These are phyloP conservation scores for Paecilomyces niveus DNA, from an alignment of 2,329 filamentous ascomycete genomes.

Conservation along the genomic window DNA sequence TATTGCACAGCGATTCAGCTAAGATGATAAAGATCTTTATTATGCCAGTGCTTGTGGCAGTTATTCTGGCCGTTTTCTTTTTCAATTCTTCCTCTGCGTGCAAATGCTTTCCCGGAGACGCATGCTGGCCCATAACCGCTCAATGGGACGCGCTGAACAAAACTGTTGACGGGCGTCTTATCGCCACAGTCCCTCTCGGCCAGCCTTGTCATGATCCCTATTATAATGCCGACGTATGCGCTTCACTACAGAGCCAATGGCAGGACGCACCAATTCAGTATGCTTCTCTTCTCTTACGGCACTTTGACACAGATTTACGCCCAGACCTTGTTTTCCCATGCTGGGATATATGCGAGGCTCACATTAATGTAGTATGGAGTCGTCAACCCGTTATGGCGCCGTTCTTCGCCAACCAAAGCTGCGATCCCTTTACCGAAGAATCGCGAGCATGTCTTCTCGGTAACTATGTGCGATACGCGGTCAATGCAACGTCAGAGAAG, in stretches of 20 bases:
- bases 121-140: constrained; percentile 44
- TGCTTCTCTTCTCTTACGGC: constrained; percentile 19
- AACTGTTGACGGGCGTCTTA: constrained; percentile 44
- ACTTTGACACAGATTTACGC: not conserved
- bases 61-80: not conserved
- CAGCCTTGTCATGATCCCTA: constrained; percentile 45
- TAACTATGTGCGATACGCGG: constrained; percentile 25
- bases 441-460: constrained; percentile 20
- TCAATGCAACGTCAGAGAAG: constrained; percentile 22
- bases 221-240: constrained; percentile 43
- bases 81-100: not conserved
- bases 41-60: not conserved
- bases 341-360: not conserved
- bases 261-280: constrained; percentile 39
- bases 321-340: not conserved
- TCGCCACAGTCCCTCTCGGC: constrained; percentile 48
- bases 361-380: constrained; percentile 18
- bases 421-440: constrained; percentile 34
- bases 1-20: not conserved
- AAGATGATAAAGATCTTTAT: not conserved
- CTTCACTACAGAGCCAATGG: constrained; percentile 38
- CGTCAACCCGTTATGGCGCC: constrained; percentile 33
- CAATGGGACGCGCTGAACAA: constrained; percentile 48
- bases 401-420: constrained; percentile 32
- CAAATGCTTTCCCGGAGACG: constrained; percentile 29